Evolutionary conservation across 1,284 basidiomycete genomes (phyloP).

Genomic region (Trichosporon asahii): DNA sequence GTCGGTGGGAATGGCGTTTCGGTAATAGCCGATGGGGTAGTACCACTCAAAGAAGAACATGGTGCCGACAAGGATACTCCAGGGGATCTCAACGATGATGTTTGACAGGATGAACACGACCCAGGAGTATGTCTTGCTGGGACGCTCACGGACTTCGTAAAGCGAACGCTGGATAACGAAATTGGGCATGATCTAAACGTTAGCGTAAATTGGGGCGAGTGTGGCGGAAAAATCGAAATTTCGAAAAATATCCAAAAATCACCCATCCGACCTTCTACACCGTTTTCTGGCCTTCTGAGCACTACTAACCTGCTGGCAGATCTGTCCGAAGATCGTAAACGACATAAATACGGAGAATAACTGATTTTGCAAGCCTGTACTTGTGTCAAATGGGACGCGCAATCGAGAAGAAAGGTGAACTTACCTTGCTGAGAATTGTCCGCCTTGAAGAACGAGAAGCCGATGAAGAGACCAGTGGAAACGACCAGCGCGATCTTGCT

Average conservation of each 20-base stretch:
- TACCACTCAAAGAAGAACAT: constrained; percentile 54
- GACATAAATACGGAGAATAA: constrained; percentile 61
- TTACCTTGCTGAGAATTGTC: constrained; percentile 61
- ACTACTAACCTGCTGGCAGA: constrained; percentile 37
- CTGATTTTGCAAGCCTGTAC: constrained; percentile 68
- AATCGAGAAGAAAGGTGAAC: background rate
- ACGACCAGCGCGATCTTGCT: constrained; percentile 61
- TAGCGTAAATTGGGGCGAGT: constrained; percentile 10
- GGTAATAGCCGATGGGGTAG: constrained; percentile 51
- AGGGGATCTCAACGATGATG: constrained; percentile 52
- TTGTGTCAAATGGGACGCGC: background rate
- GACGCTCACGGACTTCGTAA: constrained; percentile 69
- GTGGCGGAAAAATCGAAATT: background rate
- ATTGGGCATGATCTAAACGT: constrained; percentile 49
- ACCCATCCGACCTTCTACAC: background rate
- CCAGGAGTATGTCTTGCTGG: constrained; percentile 80
- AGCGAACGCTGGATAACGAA: constrained; percentile 57
- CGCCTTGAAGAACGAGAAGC: constrained; percentile 63
- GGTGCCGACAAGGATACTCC: constrained; percentile 55
- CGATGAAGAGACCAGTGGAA: constrained; percentile 53
- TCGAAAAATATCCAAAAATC: background rate
- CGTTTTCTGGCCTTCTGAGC: background rate
- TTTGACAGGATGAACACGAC: constrained; percentile 58
- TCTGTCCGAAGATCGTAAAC: constrained; percentile 51
- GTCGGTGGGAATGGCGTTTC: constrained; percentile 46